Conservation (phyloP, 140 eudicot species). For the Oenanthe javanica region DNA sequence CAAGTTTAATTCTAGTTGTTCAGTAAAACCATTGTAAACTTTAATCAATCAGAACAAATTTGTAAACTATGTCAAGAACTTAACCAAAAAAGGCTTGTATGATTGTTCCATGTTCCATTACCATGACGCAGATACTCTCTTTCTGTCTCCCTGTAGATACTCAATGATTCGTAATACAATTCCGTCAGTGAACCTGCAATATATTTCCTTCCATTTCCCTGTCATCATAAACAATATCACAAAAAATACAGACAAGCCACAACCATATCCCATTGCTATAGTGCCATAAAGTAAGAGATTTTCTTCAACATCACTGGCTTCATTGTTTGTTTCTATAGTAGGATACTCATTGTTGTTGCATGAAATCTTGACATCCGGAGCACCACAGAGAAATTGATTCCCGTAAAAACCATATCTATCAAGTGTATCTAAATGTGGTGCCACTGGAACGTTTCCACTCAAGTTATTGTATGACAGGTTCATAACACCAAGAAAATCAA, state of each 20-base stretch:
- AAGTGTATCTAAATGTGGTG: conserved; percentile 5
- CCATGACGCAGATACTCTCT: neutral
- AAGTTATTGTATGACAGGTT: conserved; percentile 10
- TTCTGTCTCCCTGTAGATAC: neutral
- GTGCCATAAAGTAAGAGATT: neutral
- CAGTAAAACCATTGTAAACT: no score
- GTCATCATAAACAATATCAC: neutral
- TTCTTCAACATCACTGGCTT: neutral
- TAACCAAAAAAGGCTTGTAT: no score
- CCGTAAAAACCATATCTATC: neutral
- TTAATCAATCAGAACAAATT: no score
- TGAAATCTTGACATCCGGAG: neutral
- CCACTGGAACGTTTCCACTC: conserved; percentile 8
- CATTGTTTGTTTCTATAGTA: neutral
- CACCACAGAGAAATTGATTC: conserved; percentile 12
- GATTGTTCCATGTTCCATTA: neutral
- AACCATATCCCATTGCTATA: conserved; percentile 5
- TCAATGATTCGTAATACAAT: neutral
- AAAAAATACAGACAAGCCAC: conserved; percentile 8
- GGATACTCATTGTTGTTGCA: conserved; percentile 6
- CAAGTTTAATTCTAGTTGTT: no score
- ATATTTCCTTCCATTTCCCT: conserved; percentile 6
- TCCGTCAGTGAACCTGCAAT: conserved; percentile 7
- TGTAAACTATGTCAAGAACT: no score
- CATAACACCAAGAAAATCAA: conserved; percentile 8